phyloP scores from a whole-genome alignment of 108 stramenopile species.

The Skeletonema costatum region DNA sequence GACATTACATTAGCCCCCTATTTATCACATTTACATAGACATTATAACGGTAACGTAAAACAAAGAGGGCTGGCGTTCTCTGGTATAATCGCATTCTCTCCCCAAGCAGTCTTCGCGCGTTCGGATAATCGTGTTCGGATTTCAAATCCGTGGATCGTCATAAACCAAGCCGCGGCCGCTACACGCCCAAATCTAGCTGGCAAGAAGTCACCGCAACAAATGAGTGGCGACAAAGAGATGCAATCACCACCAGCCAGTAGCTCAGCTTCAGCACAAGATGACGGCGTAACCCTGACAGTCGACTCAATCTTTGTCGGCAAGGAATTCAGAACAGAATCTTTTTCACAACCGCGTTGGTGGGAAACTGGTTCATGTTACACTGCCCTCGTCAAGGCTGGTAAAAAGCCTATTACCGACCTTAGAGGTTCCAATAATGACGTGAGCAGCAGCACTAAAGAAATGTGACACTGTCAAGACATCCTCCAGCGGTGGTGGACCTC shows the following conservation, averaged over 20 bases:
- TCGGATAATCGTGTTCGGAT: no score
- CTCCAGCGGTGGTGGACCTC: background rate
- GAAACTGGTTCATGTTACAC: constrained; percentile 46
- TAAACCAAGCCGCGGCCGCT: no score
- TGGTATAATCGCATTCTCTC: no score
- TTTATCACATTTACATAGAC: no score
- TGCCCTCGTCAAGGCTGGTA: constrained; percentile 21
- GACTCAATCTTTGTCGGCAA: constrained; percentile 52
- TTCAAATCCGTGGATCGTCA: no score
- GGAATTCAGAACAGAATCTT: constrained; percentile 39
- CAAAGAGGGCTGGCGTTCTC: no score
- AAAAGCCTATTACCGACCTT: background rate
- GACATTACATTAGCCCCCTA: no score
- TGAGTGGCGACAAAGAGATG: background rate
- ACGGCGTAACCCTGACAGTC: constrained; percentile 7
- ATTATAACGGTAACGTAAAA: no score
- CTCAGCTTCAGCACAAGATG: background rate
- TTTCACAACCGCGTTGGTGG: constrained; percentile 49
- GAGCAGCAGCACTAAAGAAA: background rate
- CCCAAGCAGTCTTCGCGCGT: no score
- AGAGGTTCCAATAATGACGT: background rate
- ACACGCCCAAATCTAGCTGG: no score
- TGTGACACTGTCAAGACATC: background rate
- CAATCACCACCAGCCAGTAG: background rate
- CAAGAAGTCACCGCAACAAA: background rate